Evolutionary conservation across 768 basidiomycete genomes (phyloP), one percentile per base, ranked within the genome.

Genomic region (Leucosporidium yakuticum): DNA sequence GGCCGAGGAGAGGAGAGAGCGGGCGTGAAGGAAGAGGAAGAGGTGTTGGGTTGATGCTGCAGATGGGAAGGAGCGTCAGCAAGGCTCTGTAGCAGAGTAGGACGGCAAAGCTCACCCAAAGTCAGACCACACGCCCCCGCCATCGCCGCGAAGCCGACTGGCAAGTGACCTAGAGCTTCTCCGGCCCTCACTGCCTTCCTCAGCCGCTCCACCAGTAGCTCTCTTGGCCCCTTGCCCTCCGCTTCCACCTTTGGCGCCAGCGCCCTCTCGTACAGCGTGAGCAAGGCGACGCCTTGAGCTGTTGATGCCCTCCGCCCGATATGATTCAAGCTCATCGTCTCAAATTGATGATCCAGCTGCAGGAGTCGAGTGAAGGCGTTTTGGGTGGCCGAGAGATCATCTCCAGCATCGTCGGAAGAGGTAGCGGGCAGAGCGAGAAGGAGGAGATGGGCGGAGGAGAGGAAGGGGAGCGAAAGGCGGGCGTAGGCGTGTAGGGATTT

Each of bases 11-110:
- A 98, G 82, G 61, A 98, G 80, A 63, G 91, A 85, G 20, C 96
- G 85, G 5, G 90, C 89, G 73, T 97, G 91, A 8, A 99, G 85
- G 81, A 96, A 98, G 39, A 98, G 85, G 75, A 93, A 88, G 20
- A 99, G 85, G 76, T 90, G 89, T 72, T 88, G 87, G 14, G 90
- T 82, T 34, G 90, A 86, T 71, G 88, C 93, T 97, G 76, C 4
- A 15, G 29, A 50, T 21, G n/a, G 27, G 27, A 3, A 36, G 49
- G 25, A 55, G 29, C 5, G 11, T n/a, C 5, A 36, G 36, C 6
- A 8, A 23, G 29, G 34, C 1, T 12, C 50, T 23, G 2, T 21
- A 51, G 9, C 50, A 4, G 50, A 51, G 15, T 9, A 27, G 14
- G 25, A 51, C 23, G 2, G 4, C 50, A 14, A 51, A 25, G 31